Evolutionary conservation across 331 rosid genomes (phyloP).

Genomic region (Prunus yedoensis): DNA sequence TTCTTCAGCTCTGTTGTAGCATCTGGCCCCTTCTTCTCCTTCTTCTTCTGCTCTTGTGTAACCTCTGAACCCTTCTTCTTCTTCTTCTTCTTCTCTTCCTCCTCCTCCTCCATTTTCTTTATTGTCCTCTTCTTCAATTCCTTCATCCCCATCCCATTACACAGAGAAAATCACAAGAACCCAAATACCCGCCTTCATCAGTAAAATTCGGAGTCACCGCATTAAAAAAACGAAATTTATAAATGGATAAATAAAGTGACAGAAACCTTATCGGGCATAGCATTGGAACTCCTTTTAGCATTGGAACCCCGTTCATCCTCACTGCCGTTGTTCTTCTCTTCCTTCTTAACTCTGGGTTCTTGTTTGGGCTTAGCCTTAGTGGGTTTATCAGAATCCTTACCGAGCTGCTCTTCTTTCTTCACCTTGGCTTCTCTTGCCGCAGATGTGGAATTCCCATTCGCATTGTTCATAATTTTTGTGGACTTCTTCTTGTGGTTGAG

Average conservation of each 20-base stretch:
- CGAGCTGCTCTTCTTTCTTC: slow-evolving; percentile 43
- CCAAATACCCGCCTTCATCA: slow-evolving; percentile 7
- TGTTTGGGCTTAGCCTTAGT: slow-evolving; percentile 29
- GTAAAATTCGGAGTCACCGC: not conserved
- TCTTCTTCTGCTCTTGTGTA: slow-evolving; percentile 26
- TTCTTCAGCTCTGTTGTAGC: slow-evolving; percentile 21
- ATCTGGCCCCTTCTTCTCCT: slow-evolving; percentile 24
- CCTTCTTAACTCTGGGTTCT: slow-evolving; percentile 44
- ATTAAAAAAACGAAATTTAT: not conserved
- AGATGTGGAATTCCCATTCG: slow-evolving; percentile 12
- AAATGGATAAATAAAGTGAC: not conserved
- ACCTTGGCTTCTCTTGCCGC: slow-evolving; percentile 33
- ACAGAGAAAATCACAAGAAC: slow-evolving; percentile 3
- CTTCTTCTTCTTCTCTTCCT: slow-evolving; percentile 24
- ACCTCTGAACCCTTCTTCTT: slow-evolving; percentile 30
- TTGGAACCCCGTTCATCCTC: slow-evolving; percentile 36
- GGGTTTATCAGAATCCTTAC: slow-evolving; percentile 25
- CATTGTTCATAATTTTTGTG: slow-evolving; percentile 20
- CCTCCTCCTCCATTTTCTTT: slow-evolving; percentile 36
- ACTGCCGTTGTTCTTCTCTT: slow-evolving; percentile 22
- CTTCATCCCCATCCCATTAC: slow-evolving; percentile 26
- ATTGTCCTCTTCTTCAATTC: slow-evolving; percentile 31
- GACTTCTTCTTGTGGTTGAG: slow-evolving; percentile 35
- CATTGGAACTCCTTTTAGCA: slow-evolving; percentile 24
- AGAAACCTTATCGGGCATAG: slow-evolving; percentile 48